phyloP scores from a whole-genome alignment of 2,329 filamentous ascomycete genomes.

The Dactylonectria estremocensis region DNA sequence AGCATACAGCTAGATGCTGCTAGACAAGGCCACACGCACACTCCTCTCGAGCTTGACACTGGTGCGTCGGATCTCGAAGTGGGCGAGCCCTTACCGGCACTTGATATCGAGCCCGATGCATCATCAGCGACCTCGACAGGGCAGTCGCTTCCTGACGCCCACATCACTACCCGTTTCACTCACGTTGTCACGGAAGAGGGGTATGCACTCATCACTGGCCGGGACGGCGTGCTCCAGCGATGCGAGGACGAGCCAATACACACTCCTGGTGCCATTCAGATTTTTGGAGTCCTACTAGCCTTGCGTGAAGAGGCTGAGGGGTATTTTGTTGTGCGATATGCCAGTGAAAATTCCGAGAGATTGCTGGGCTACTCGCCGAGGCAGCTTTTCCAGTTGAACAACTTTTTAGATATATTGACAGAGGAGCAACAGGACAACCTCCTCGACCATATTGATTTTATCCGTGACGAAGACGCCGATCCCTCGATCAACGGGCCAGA shows the following conservation, averaged over 20 bases:
- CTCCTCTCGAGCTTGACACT: conserved; percentile 54
- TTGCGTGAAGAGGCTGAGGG: conserved; percentile 80
- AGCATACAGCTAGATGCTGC: conserved; percentile 63
- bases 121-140: conserved; percentile 39
- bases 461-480: conserved; percentile 85
- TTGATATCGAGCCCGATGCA: conserved; percentile 28
- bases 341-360: conserved; percentile 84
- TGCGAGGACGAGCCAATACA: conserved; percentile 96
- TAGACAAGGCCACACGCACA: conserved; percentile 53
- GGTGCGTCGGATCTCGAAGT: conserved; percentile 51
- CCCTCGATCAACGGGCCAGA: conserved; percentile 84
- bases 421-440: conserved; percentile 89
- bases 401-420: conserved; percentile 86
- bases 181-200: conserved; percentile 84
- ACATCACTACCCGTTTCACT: conserved; percentile 82
- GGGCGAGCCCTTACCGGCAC: conserved; percentile 44
- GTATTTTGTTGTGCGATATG: conserved; percentile 78
- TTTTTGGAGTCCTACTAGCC: conserved; percentile 84
- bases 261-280: conserved; percentile 85
- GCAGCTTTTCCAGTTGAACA: conserved; percentile 81
- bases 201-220: conserved; percentile 86
- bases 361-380: conserved; percentile 84
- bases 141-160: conserved; percentile 55
- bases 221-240: conserved; percentile 79
- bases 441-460: conserved; percentile 89